These are phyloP conservation scores for Acanthamoeba rhysodes DNA, from an alignment of 208 protist genomes.

Conservation along the genomic window DNA sequence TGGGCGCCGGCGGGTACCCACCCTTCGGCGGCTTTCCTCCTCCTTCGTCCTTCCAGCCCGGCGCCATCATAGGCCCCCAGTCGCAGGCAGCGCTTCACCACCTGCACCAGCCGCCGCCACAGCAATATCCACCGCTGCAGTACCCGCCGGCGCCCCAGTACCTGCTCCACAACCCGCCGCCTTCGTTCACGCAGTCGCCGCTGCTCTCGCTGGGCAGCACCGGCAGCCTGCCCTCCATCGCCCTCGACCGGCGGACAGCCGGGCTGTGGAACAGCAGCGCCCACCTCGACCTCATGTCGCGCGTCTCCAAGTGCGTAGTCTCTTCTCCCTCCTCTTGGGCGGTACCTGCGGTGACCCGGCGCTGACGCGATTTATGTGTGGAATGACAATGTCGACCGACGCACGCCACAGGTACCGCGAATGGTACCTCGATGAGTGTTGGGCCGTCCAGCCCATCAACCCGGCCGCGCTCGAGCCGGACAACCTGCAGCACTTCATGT, in stretches of 20 bases:
- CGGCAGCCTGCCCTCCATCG: no score
- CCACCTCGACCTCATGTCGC: slow-evolving; percentile 2
- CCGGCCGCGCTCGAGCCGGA: background rate
- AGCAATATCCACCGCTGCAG: background rate
- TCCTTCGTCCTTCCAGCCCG: background rate
- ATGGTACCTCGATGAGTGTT: slow-evolving; percentile 42
- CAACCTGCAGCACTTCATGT: slow-evolving; percentile 34
- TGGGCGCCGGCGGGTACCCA: background rate
- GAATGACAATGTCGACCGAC: no score
- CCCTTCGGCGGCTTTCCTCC: background rate
- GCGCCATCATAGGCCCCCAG: background rate
- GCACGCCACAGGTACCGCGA: background rate
- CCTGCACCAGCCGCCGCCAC: background rate
- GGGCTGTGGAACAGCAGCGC: background rate
- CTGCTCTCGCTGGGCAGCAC: background rate
- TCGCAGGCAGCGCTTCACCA: background rate
- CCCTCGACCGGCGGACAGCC: background rate
- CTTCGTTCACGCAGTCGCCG: background rate
- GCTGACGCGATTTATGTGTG: background rate
- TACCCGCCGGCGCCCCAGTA: background rate
- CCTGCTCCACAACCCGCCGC: slow-evolving; percentile 12
- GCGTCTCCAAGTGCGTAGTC: background rate
- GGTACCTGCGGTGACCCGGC: background rate
- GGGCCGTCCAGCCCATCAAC: slow-evolving; percentile 32
- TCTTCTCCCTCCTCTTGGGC: background rate